phyloP scores from a whole-genome alignment of 2,329 filamentous ascomycete species.

The Teratosphaeria viscida region DNA sequence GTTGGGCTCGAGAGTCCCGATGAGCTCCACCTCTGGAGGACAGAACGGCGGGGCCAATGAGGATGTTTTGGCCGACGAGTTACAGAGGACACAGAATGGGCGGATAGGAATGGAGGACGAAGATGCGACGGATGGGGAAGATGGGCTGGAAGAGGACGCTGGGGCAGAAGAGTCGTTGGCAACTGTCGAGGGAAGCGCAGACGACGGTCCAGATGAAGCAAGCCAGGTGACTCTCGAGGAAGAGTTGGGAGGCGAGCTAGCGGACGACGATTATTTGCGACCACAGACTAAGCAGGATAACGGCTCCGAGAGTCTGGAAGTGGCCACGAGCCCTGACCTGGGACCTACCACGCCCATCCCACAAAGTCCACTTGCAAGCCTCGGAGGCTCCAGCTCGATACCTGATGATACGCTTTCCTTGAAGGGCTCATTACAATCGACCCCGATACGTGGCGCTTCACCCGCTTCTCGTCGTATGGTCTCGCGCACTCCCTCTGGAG shows the following conservation, averaged over 20 bases:
- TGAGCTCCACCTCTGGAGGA: slow-evolving; percentile 59
- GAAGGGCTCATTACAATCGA: slow-evolving; percentile 49
- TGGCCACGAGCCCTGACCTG: slow-evolving; percentile 6
- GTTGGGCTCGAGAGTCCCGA: slow-evolving; percentile 43
- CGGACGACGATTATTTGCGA: slow-evolving; percentile 2
- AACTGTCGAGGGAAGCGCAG: not conserved
- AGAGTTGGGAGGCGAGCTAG: slow-evolving; percentile 7
- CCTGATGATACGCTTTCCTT: slow-evolving; percentile 79
- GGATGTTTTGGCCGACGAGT: slow-evolving; percentile 34
- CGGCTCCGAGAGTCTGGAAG: slow-evolving; percentile 12
- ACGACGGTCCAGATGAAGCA: slow-evolving; percentile 8
- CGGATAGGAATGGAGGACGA: not conserved
- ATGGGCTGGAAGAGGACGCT: not conserved
- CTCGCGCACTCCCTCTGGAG: slow-evolving; percentile 60
- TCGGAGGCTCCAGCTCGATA: slow-evolving; percentile 59
- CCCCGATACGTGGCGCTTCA: slow-evolving; percentile 64
- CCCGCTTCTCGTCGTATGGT: slow-evolving; percentile 51
- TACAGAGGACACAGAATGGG: slow-evolving; percentile 13
- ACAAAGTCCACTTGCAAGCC: slow-evolving; percentile 45
- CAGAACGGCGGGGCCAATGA: slow-evolving; percentile 50
- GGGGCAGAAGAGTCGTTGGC: not conserved
- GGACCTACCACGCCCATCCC: slow-evolving; percentile 13
- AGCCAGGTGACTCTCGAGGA: slow-evolving; percentile 4
- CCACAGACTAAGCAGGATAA: not conserved
- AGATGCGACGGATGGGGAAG: not conserved